Evolutionary conservation across 345 rosid species (phyloP).

Genomic region (Salix caprea): DNA sequence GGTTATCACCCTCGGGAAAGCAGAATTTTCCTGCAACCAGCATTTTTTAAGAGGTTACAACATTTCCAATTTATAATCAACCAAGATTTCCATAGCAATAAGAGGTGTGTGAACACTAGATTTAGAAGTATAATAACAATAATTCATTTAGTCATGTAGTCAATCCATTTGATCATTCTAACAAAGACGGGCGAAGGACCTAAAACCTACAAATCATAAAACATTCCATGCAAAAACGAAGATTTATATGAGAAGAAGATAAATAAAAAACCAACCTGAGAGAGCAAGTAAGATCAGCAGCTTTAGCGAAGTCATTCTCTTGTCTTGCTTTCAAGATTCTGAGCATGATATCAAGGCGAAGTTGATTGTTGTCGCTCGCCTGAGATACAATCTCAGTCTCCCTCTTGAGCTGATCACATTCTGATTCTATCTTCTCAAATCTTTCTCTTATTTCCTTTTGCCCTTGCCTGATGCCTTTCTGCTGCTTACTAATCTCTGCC

Average conservation of each 20-base stretch:
- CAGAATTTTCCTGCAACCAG: not conserved
- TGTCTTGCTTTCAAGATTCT: constrained; percentile 7
- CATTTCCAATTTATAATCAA: too few relatives aligned
- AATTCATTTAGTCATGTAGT: too few relatives aligned
- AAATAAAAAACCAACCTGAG: not conserved
- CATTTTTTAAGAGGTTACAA: not conserved
- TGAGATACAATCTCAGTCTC: constrained; percentile 5
- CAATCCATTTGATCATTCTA: too few relatives aligned
- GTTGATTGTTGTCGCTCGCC: not conserved
- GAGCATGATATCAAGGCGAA: constrained; percentile 5
- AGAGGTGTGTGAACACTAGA: too few relatives aligned
- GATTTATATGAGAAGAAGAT: not conserved
- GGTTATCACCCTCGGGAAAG: not conserved
- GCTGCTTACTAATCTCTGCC: not conserved
- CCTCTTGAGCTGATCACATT: not conserved
- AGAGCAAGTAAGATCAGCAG: constrained; percentile 1
- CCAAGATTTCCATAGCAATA: too few relatives aligned
- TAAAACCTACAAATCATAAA: too few relatives aligned
- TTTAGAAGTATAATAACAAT: too few relatives aligned
- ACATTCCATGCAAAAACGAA: too few relatives aligned
- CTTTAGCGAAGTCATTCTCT: not conserved
- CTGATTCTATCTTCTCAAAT: not conserved
- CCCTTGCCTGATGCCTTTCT: not conserved
- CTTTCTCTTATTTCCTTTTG: constrained; percentile 3
- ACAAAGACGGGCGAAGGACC: too few relatives aligned